Evolutionary conservation across 2,329 filamentous ascomycete species (phyloP).

Genomic region (Helicocarpus griseus): DNA sequence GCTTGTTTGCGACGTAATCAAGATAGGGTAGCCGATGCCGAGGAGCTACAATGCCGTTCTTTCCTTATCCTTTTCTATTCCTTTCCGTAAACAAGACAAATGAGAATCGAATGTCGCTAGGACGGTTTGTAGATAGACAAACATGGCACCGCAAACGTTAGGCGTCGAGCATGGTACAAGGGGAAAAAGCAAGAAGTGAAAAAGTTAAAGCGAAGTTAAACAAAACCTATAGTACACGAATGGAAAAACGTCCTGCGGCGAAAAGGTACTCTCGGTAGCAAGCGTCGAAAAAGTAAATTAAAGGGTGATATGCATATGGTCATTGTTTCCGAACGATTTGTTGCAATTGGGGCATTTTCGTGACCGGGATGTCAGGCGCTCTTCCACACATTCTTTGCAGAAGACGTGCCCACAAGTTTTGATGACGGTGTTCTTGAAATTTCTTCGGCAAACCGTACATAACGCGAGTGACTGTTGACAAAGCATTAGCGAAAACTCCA

Average conservation of each 20-base stretch:
- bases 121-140: background rate
- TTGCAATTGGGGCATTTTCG: slow-evolving; percentile 94
- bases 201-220: slow-evolving; percentile 2
- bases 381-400: slow-evolving; percentile 82
- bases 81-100: background rate
- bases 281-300: slow-evolving; percentile 12
- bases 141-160: background rate
- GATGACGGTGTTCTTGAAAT: slow-evolving; percentile 88
- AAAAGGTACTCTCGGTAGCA: background rate
- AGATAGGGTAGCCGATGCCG: no score
- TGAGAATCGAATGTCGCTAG: background rate
- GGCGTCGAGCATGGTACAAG: background rate
- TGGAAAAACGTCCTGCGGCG: no score
- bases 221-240: slow-evolving; percentile 9
- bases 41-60: background rate
- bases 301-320: slow-evolving; percentile 61
- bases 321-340: slow-evolving; percentile 80
- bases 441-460: slow-evolving; percentile 84
- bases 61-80: background rate
- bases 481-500: slow-evolving; percentile 4
- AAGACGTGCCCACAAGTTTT: slow-evolving; percentile 94
- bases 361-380: slow-evolving; percentile 78
- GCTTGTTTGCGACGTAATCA: background rate
- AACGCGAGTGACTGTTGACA: slow-evolving; percentile 59
- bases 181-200: background rate